Evolutionary conservation across 1,284 basidiomycete species (phyloP), one percentile per base, ranked within the genome.

Genomic region (Porodaedalea pini): DNA sequence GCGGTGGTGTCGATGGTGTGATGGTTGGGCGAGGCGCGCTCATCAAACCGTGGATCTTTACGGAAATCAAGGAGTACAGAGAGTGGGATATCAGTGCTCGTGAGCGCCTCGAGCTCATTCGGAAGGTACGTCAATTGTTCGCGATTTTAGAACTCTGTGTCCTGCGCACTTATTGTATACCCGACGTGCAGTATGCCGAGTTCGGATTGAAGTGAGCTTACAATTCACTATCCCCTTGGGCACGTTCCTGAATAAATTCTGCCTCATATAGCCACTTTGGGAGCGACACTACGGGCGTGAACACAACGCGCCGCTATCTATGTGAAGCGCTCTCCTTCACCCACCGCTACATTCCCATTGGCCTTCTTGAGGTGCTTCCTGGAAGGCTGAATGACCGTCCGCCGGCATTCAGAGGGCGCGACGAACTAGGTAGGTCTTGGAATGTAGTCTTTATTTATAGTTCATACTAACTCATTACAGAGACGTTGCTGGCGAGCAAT

Each of bases 21-120:
- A 98, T 98, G 96, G 81, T 98, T 40, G 96, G 88, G 0, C 80
- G 96, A 25, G 96, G 96, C 0, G 96, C 94, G 0, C 77, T 98
- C 57, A 98, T 98, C 73, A 98, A 98, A 70, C 90, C 93, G 1
- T 95, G 93, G 93, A 87, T 95, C 58, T 98, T 98, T 71, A 98
- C 94, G 1, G 96, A 99, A 72, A 86, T 98, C 69, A 90, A 94
- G 68, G 95, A 98, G 68, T 79, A 78, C 31, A 73, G 91, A 49
- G 93, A 96, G 67, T 98, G 95, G 95, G 95, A 98, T 67, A 98
- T 98, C 67, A 90, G 85, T 61, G 83, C 92, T 10, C 78, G 88
- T 1, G 96, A 98, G 73, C 79, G 96, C n/a, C 75, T 98, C 36
- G 94, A 96, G 53, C 77, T 92, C 39, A 80, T 96, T 57, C 80